Evolutionary conservation across 2,329 filamentous ascomycete genomes (phyloP).

Genomic region (Diaporthe vaccinii): DNA sequence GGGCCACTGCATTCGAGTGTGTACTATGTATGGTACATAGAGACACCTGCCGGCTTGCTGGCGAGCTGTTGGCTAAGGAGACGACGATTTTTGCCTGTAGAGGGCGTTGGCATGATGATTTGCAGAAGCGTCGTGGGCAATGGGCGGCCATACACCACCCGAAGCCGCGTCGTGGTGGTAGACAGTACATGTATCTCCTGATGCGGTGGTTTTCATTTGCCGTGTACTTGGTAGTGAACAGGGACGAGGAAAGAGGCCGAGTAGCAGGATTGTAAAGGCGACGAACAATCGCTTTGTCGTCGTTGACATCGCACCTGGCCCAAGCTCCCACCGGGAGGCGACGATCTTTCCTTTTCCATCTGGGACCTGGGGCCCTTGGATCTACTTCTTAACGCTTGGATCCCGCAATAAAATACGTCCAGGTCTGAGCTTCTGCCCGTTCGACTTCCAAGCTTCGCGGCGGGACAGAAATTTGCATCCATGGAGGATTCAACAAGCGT

Average conservation of each 20-base stretch:
- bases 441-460: not conserved
- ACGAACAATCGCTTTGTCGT: constrained; percentile 22
- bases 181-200: not conserved
- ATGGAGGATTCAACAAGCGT: not conserved
- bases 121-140: not conserved
- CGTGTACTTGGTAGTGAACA: not conserved
- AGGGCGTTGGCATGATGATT: not conserved
- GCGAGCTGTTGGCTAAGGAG: not conserved
- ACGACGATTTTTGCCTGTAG: not conserved
- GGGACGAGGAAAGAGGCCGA: not conserved
- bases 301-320: constrained; percentile 1
- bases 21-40: not conserved
- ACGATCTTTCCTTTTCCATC: constrained; percentile 19
- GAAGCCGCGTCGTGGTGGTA: not conserved
- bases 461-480: not conserved
- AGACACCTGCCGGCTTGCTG: not conserved
- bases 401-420: constrained; percentile 3
- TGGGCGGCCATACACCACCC: not conserved
- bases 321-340: constrained; percentile 7
- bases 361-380: not conserved
- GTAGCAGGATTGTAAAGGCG: not conserved
- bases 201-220: constrained; percentile 2
- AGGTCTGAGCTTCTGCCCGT: constrained; percentile 14
- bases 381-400: constrained; percentile 20
- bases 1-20: constrained; percentile 3